These are phyloP conservation scores for Euphorbia schlechtendalii DNA, from an alignment of 441 rosid genomes.

Conservation along the genomic window DNA sequence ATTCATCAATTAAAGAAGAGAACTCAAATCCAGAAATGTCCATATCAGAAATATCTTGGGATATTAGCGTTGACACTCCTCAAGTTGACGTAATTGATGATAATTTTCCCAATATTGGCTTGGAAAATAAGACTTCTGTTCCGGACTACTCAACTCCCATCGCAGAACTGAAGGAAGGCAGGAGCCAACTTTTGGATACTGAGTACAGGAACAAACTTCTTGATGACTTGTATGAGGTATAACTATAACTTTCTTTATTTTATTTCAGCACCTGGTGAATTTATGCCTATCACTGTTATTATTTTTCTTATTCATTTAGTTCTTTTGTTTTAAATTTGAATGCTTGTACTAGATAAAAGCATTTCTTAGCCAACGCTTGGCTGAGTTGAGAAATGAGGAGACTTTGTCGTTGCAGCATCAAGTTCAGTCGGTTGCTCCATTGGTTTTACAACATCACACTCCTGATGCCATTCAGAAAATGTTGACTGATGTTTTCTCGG, in stretches of 20 bases:
- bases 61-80: conserved; percentile 85
- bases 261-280: conserved; percentile 6
- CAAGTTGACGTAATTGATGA: conserved; percentile 59
- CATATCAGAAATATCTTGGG: conserved; percentile 80
- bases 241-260: conserved; percentile 19
- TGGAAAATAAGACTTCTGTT: conserved; percentile 35
- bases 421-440: conserved; percentile 86
- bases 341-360: conserved; percentile 60
- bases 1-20: conserved; percentile 32
- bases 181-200: conserved; percentile 85
- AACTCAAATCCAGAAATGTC: conserved; percentile 34
- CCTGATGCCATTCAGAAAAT: conserved; percentile 74
- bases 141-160: conserved; percentile 33
- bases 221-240: conserved; percentile 83
- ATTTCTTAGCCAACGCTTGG: conserved; percentile 68
- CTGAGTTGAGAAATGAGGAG: conserved; percentile 69
- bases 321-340: not conserved
- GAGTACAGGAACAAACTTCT: conserved; percentile 89
- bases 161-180: conserved; percentile 39
- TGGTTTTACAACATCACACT: conserved; percentile 83
- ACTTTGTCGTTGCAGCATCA: conserved; percentile 86
- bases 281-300: not conserved
- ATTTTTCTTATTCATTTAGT: not conserved
- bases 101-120: conserved; percentile 29
- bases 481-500: conserved; percentile 53